Conservation (phyloP, 1,284 basidiomycete genomes). For the Peniophora sp. region DNA sequence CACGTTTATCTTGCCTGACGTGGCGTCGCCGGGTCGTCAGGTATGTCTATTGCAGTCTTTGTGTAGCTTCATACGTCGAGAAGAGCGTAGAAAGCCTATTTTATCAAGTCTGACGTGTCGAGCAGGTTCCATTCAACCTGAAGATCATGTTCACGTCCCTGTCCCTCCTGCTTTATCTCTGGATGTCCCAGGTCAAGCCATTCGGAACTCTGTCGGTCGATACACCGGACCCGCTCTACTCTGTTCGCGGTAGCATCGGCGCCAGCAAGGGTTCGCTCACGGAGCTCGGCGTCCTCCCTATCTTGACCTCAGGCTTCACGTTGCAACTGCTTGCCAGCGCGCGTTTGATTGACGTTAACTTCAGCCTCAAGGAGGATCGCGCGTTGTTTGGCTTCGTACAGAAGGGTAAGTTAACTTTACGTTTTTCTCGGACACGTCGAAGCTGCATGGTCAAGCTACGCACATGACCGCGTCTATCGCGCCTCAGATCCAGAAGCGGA, state of each 20-base stretch:
- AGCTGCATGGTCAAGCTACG: background rate
- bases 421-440: too few relatives aligned
- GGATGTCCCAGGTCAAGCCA: slow-evolving; percentile 91
- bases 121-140: slow-evolving; percentile 86
- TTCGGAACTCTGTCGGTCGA: slow-evolving; percentile 97
- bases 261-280: slow-evolving; percentile 97
- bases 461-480: slow-evolving; percentile 3
- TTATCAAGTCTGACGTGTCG: background rate
- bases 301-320: slow-evolving; percentile 98
- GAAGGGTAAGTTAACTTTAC: slow-evolving; percentile 62
- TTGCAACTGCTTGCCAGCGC: slow-evolving; percentile 98
- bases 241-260: slow-evolving; percentile 98
- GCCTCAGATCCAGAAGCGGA: background rate
- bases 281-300: slow-evolving; percentile 96
- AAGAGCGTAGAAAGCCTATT: too few relatives aligned
- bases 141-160: slow-evolving; percentile 95
- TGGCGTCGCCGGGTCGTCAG: background rate
- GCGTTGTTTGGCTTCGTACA: slow-evolving; percentile 93
- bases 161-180: slow-evolving; percentile 92
- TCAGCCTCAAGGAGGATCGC: slow-evolving; percentile 91
- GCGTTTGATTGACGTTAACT: slow-evolving; percentile 95
- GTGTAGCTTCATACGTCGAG: background rate
- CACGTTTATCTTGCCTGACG: background rate
- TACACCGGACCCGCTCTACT: slow-evolving; percentile 95
- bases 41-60: background rate